Evolutionary conservation across 345 rosid species (phyloP).

Genomic region (Populus deltoides): DNA sequence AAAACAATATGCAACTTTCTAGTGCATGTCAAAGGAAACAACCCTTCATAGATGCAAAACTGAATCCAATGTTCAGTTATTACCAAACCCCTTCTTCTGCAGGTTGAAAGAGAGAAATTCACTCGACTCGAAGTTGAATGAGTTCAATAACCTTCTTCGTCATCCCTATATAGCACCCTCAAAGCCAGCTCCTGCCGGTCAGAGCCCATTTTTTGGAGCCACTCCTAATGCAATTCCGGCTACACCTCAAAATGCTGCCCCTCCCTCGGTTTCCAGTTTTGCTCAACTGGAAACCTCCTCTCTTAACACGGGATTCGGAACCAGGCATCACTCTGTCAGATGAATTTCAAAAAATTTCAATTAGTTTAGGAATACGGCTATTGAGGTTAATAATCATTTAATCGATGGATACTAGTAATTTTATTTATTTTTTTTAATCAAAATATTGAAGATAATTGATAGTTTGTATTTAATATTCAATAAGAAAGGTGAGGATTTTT

Average conservation of each 20-base stretch:
- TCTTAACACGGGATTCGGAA: constrained; percentile 32
- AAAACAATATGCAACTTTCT: background rate
- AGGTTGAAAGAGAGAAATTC: constrained; percentile 80
- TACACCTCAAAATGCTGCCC: constrained; percentile 36
- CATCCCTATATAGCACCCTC: constrained; percentile 47
- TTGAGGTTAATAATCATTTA: no score
- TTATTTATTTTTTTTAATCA: no score
- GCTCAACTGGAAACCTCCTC: constrained; percentile 42
- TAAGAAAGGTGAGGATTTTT: no score
- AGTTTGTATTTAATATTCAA: no score
- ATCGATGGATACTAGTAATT: no score
- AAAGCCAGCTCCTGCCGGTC: constrained; percentile 25
- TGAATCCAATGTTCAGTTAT: background rate
- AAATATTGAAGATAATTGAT: no score
- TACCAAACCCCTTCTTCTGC: constrained; percentile 16
- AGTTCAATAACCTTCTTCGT: constrained; percentile 61
- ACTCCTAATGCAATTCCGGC: constrained; percentile 34
- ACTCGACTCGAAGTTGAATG: constrained; percentile 53
- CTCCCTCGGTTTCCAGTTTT: constrained; percentile 50
- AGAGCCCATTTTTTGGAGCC: constrained; percentile 31
- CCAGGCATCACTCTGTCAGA: constrained; percentile 25
- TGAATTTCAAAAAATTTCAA: background rate
- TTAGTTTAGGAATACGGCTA: no score
- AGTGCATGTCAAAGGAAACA: background rate
- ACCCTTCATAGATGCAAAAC: background rate